These are phyloP conservation scores for Sequoia sempervirens DNA, from an alignment of 75 land plant species.

Conservation along the genomic window DNA sequence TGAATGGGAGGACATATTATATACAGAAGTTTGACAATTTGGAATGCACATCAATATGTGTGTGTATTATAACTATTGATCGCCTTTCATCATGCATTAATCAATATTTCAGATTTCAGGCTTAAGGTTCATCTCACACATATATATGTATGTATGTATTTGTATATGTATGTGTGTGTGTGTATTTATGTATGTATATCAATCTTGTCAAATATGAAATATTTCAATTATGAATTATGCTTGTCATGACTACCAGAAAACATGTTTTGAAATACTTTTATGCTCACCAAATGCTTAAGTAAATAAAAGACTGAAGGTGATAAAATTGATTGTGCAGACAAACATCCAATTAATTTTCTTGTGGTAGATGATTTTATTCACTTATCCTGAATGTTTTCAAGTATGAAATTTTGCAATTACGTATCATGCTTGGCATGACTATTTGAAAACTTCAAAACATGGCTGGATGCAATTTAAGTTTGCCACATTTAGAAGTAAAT, in stretches of 20 bases:
- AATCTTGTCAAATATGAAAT: background rate
- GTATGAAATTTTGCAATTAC: background rate
- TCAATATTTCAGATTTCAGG: background rate
- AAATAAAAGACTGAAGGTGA: background rate
- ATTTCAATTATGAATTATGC: background rate
- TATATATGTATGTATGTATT: too few species aligned
- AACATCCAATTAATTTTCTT: background rate
- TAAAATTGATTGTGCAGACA: background rate
- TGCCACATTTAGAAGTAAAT: background rate
- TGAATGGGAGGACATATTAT: too few species aligned
- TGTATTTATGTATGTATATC: background rate
- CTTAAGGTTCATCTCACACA: background rate
- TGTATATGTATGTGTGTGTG: too few species aligned
- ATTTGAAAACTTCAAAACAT: background rate
- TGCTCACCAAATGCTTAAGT: background rate
- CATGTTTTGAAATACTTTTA: background rate
- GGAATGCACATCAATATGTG: too few species aligned
- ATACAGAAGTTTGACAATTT: too few species aligned
- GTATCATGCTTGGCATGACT: background rate
- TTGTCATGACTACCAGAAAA: background rate
- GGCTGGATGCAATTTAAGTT: background rate
- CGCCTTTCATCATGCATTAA: background rate
- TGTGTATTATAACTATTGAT: background rate
- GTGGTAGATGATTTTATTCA: background rate
- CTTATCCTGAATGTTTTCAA: background rate